Evolutionary conservation across 2,329 filamentous ascomycete genomes (phyloP).

Genomic region (Pleomassaria siparia): DNA sequence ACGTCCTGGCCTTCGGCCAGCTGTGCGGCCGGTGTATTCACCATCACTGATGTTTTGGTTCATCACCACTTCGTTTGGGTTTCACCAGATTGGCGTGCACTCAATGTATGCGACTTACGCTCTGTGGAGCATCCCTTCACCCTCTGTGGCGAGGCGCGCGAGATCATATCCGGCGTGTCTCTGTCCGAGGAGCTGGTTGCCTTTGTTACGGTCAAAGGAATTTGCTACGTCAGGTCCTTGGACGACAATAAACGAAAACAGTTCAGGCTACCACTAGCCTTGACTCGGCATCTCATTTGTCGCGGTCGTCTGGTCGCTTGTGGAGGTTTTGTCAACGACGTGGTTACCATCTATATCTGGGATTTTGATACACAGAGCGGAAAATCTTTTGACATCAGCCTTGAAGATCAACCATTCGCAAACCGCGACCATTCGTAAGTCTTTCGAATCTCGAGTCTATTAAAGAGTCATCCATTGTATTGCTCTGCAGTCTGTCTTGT

Average conservation of each 20-base stretch:
- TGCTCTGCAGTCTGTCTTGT: no score
- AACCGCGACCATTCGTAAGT: not conserved
- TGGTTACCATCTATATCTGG: conserved; percentile 29
- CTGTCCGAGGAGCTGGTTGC: conserved; percentile 30
- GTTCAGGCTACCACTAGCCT: conserved; percentile 20
- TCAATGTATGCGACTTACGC: conserved; percentile 27
- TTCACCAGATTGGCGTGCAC: conserved; percentile 2
- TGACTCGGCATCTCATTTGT: conserved; percentile 14
- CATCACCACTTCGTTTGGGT: conserved; percentile 23
- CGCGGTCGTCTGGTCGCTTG: conserved; percentile 27
- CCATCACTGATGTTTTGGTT: conserved; percentile 8
- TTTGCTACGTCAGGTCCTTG: conserved; percentile 27
- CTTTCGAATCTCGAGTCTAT: not conserved
- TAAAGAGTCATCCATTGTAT: no score
- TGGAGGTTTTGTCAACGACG: conserved; percentile 6
- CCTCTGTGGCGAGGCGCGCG: conserved; percentile 21
- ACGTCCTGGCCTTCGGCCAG: not conserved
- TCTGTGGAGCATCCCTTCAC: conserved; percentile 15
- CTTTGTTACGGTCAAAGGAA: conserved; percentile 13
- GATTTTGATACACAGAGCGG: conserved; percentile 27
- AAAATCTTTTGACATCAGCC: conserved; percentile 20
- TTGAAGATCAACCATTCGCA: conserved; percentile 3
- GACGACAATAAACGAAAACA: conserved; percentile 13
- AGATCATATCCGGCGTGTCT: conserved; percentile 14
- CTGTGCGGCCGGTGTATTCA: not conserved